phyloP scores from a whole-genome alignment of 306 rosid species.

The Castanea sativa region DNA sequence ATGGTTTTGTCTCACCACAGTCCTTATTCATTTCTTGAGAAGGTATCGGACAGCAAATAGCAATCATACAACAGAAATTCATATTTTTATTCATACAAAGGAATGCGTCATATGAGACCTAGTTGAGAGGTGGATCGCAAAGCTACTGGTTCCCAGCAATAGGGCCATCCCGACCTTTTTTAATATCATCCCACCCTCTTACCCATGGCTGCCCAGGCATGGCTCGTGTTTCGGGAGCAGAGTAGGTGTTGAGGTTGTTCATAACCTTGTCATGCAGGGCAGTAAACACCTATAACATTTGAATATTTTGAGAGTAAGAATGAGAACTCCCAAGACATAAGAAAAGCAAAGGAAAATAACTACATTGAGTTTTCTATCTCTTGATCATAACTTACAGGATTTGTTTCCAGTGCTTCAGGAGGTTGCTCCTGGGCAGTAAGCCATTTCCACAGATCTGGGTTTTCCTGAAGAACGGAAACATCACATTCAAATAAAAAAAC shows the following conservation, averaged over 20 bases:
- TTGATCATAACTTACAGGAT: constrained; percentile 63
- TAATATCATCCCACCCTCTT: constrained; percentile 93
- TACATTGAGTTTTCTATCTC: constrained; percentile 2
- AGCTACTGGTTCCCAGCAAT: constrained; percentile 71
- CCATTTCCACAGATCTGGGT: constrained; percentile 96
- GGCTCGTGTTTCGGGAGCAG: constrained; percentile 76
- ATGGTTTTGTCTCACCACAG: too few relatives aligned
- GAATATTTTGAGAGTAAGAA: constrained; percentile 20
- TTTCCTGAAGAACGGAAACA: constrained; percentile 55
- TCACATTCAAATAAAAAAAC: not conserved
- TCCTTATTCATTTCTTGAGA: too few relatives aligned
- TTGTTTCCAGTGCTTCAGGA: constrained; percentile 53
- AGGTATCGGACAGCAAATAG: too few relatives aligned
- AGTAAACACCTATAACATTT: constrained; percentile 57
- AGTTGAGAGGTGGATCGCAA: not conserved
- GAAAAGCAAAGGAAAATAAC: constrained; percentile 3
- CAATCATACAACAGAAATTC: too few relatives aligned
- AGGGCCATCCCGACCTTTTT: constrained; percentile 62
- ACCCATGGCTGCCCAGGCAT: constrained; percentile 84
- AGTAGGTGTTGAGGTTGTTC: constrained; percentile 59
- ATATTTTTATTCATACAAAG: constrained; percentile 7
- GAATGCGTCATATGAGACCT: not conserved
- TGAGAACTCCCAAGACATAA: constrained; percentile 1
- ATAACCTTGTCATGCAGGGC: constrained; percentile 48
- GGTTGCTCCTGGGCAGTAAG: constrained; percentile 82